A percentile compares a stretch with the other conserved stretches of the same genome.
These are phyloP conservation scores for Linum trigynum DNA, from an alignment of 345 rosid genomes.

Conservation along the genomic window DNA sequence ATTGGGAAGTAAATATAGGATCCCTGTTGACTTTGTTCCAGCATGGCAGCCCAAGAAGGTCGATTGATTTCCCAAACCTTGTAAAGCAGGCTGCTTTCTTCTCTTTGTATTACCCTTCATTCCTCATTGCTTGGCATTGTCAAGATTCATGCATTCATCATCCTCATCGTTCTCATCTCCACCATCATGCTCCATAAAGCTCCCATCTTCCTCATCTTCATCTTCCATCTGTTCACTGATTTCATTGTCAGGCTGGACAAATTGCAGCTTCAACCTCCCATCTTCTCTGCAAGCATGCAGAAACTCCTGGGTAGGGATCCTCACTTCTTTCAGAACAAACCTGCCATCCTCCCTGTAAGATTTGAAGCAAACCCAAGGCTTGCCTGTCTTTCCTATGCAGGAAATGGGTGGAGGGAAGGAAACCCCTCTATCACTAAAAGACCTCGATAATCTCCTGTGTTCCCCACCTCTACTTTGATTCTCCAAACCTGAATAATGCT, in stretches of 20 bases:
- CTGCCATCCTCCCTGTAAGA: conserved; percentile 71
- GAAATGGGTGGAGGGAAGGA: conserved; percentile 75
- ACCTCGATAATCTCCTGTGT: conserved; percentile 18
- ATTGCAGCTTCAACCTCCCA: conserved; percentile 63
- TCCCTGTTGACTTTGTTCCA: no score
- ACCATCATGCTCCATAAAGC: conserved; percentile 1
- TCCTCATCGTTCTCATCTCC: conserved; percentile 21
- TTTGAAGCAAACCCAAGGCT: conserved; percentile 65
- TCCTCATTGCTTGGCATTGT: no score
- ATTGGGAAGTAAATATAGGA: no score
- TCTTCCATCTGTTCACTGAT: conserved; percentile 26
- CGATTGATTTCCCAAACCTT: no score
- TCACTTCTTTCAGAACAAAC: conserved; percentile 68
- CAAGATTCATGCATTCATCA: background rate
- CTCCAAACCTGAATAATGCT: background rate
- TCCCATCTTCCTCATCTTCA: conserved; percentile 12
- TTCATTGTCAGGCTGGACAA: conserved; percentile 53
- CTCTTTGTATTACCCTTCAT: no score
- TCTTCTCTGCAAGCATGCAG: conserved; percentile 69
- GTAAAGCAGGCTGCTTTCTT: no score
- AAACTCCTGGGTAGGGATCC: conserved; percentile 59
- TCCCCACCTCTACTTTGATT: conserved; percentile 11
- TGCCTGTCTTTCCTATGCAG: conserved; percentile 49
- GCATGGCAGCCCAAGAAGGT: no score
- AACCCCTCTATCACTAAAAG: conserved; percentile 15